These are phyloP conservation scores for Triangularia verruculosa DNA, from an alignment of 2,329 filamentous ascomycete genomes.

Conservation along the genomic window DNA sequence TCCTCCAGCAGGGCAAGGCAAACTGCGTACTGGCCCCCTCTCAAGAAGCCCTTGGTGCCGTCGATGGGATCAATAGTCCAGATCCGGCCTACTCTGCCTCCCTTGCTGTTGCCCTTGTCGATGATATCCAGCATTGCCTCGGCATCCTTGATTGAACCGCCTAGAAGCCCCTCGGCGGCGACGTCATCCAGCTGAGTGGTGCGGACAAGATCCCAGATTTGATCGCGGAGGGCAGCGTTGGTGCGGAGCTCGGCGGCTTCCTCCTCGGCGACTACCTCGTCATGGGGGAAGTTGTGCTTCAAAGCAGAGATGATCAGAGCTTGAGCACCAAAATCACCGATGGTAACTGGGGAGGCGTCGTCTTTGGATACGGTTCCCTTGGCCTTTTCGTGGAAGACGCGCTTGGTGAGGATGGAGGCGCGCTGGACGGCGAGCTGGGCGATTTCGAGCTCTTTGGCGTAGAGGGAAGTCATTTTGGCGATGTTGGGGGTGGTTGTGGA, in stretches of 20 bases:
- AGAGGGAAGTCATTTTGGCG: constrained; percentile 62
- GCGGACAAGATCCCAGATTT: constrained; percentile 82
- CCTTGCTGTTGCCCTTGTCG: constrained; percentile 1
- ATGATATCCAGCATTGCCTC: constrained; percentile 47
- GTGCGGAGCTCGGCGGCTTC: constrained; percentile 77
- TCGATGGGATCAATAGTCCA: constrained; percentile 28
- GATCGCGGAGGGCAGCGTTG: constrained; percentile 65
- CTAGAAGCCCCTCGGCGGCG: constrained; percentile 57
- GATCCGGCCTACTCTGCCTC: constrained; percentile 13
- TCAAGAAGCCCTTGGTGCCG: constrained; percentile 24
- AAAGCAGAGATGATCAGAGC: constrained; percentile 92
- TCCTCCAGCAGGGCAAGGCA: constrained; percentile 22
- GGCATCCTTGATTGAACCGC: constrained; percentile 58
- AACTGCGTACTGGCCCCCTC: constrained; percentile 26
- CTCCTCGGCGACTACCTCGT: constrained; percentile 93
- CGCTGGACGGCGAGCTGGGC: constrained; percentile 88
- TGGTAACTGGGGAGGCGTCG: constrained; percentile 94
- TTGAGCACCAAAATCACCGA: constrained; percentile 97
- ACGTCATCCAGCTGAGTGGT: constrained; percentile 58
- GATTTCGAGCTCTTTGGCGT: constrained; percentile 75
- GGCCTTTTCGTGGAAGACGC: constrained; percentile 71
- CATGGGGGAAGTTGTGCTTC: constrained; percentile 81
- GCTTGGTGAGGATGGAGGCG: constrained; percentile 54
- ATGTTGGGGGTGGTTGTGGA: constrained; percentile 9
- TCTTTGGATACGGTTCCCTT: constrained; percentile 94